Base-by-base conservation (phyloP, 192 early-diverging fungal genomes). In the Backusella australiensis region DNA sequence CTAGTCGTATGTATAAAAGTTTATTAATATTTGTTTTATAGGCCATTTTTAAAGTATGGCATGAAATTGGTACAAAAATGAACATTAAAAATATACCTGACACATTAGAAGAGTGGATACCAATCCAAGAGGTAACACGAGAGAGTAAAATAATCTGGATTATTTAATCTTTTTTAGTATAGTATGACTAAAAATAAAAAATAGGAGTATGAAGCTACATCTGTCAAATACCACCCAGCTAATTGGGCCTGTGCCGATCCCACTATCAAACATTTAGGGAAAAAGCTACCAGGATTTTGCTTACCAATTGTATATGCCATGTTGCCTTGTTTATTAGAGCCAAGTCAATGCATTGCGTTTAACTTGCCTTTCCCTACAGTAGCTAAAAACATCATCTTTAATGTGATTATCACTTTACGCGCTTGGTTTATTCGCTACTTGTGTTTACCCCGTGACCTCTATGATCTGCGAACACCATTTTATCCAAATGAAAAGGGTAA, bases 11-110 rank as follows among this genome's bases (percentile, higher is more conserved):
- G 21, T 8, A 11, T 23, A 38, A 26, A 32, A 34, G 23, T n/a
- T 3, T 23, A 29, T 11, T 63, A 29, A 35, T 34, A 73, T 19
- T 52, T 29, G 4, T 52, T 38, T 42, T 75, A 14, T 75, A 83
- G 82, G 82, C 82, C 4, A 69, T 78, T 23, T 83, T 81, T 53
- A 56, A 42, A 26, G 59, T 81, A 7, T 83, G 80, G 78, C 17
- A 19, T n/a, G 71, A 70, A 11, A 67, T 69, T 34, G 85, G 85
- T 4, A 32, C 67, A 23, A 53, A 75, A 17, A 86, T 86, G 85
- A 78, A 81, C 0, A 86, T 86, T 17, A 74, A 83, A 67, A 78
- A 81, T 78, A 85, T 86, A 17, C 85, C 84, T 14, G 35, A 39
- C 1, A 77, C 84, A 44, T 32, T 44, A 26, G 66, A 81, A 11